Conservation (phyloP, 176 grass and related monocot species). For the Miscanthus lutarioriparius region DNA sequence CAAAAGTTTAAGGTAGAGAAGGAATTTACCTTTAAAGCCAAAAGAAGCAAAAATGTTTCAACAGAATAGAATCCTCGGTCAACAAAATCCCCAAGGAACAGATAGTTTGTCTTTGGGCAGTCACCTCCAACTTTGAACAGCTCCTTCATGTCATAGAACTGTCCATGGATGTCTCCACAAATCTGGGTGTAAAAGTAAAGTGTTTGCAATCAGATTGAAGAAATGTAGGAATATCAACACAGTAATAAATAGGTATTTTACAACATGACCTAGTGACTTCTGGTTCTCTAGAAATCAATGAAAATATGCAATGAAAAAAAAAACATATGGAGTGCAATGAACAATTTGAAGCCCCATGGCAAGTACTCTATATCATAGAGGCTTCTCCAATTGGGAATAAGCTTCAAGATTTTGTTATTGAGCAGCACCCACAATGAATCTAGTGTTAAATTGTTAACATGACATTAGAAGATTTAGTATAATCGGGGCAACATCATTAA, state of each 20-base stretch:
- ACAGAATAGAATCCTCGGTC: constrained; percentile 99
- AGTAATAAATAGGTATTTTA: neutral
- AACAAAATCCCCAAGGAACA: constrained; percentile 99
- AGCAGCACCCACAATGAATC: neutral
- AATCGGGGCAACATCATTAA: neutral
- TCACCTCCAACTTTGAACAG: constrained; percentile 99
- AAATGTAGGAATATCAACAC: neutral
- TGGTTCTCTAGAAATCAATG: neutral
- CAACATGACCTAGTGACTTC: neutral
- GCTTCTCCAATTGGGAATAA: neutral
- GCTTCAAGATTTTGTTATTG: neutral
- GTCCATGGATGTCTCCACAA: constrained; percentile 99
- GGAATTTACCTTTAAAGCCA: constrained; percentile 90
- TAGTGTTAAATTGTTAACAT: constrained; percentile 4
- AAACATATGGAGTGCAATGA: neutral
- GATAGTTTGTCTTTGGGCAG: constrained; percentile 98
- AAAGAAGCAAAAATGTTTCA: constrained; percentile 96
- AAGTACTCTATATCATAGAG: neutral
- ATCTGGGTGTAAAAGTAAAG: constrained; percentile 55
- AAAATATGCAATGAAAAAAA: neutral
- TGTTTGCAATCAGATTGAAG: constrained; percentile 21
- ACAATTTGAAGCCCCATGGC: neutral
- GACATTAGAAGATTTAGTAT: neutral
- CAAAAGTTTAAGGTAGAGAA: constrained; percentile 9
- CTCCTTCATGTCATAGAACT: constrained; percentile 99